phyloP scores from a whole-genome alignment of 1,284 basidiomycete genomes.

The Inonotus obliquus region DNA sequence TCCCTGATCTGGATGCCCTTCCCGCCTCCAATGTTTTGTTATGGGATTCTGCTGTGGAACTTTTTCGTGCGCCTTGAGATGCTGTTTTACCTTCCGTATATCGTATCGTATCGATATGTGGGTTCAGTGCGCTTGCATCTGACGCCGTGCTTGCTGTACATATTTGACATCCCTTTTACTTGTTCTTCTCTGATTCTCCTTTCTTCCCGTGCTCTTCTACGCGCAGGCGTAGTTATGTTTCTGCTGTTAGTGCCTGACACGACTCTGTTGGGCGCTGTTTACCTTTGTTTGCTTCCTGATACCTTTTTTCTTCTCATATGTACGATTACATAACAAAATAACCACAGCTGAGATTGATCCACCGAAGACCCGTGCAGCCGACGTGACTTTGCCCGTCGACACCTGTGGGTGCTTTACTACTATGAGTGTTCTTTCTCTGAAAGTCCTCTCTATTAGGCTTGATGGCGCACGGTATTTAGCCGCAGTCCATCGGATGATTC shows the following conservation, averaged over 20 bases:
- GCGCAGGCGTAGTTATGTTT: background rate
- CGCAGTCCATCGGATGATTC: no score
- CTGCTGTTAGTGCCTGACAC: no score
- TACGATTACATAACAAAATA: background rate
- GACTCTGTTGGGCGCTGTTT: background rate
- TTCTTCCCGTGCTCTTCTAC: background rate
- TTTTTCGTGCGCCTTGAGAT: background rate
- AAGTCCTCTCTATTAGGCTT: no score
- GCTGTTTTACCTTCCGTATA: background rate
- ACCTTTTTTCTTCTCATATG: background rate
- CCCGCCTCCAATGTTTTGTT: background rate
- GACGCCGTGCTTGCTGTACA: background rate
- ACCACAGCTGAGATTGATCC: no score
- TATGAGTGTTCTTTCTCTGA: no score
- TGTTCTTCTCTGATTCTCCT: background rate
- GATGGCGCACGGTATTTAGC: no score
- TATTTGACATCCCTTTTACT: background rate
- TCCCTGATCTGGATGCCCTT: background rate
- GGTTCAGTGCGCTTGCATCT: background rate
- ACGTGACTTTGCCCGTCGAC: no score
- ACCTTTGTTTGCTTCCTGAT: background rate
- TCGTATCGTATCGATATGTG: background rate
- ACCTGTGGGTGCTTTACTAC: no score
- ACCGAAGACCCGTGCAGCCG: no score
- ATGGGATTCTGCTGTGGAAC: background rate